Conservation (phyloP, 805 yeast genomes). For the Grigorovia humatica region DNA sequence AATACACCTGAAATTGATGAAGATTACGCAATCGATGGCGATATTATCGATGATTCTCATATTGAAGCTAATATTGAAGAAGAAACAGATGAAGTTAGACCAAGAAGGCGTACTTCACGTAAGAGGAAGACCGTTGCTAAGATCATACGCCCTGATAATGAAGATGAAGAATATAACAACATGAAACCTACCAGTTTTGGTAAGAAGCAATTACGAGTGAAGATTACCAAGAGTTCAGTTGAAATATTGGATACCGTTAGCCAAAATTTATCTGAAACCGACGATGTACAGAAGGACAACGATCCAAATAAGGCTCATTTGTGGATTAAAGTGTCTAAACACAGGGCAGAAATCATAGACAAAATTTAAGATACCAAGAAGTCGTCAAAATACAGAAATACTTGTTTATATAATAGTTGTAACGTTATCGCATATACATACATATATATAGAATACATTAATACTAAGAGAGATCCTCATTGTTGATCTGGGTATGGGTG, state of each 20-base stretch:
- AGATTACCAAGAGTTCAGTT: background rate
- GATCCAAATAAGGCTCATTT: constrained; percentile 14
- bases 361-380: background rate
- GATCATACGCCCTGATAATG: background rate
- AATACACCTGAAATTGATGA: constrained; percentile 12
- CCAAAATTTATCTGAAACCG: background rate
- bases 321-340: constrained; percentile 14
- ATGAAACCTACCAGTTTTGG: background rate
- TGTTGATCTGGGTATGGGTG: background rate
- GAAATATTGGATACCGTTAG: background rate
- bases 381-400: background rate
- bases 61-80: constrained; percentile 2
- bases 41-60: constrained; percentile 1
- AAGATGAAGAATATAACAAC: background rate
- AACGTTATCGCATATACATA: background rate
- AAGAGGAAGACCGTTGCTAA: background rate
- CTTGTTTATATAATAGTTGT: background rate
- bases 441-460: background rate
- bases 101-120: constrained; percentile 3
- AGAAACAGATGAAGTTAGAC: background rate
- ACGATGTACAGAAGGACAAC: background rate
- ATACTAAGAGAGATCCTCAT: background rate
- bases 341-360: constrained; percentile 4
- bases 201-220: background rate
- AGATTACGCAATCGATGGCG: constrained; percentile 9